These are phyloP conservation scores for Erigeron canadensis DNA, from an alignment of 129 eudicot genomes.

Conservation along the genomic window DNA sequence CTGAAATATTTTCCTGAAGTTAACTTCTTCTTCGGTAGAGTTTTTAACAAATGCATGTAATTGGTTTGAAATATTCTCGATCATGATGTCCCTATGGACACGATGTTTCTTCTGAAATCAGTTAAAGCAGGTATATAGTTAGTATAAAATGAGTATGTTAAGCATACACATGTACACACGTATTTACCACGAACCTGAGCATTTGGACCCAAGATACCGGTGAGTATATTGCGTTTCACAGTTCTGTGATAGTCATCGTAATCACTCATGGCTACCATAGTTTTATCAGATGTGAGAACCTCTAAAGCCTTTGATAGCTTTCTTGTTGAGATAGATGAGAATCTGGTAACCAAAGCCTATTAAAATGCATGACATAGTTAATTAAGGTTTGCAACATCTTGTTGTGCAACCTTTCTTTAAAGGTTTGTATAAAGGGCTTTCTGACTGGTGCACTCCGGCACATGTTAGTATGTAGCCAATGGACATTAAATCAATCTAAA, in stretches of 20 bases:
- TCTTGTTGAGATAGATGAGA: slow-evolving; percentile 77
- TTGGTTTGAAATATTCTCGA: slow-evolving; percentile 43
- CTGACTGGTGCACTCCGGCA: too few species aligned
- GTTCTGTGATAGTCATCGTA: slow-evolving; percentile 73
- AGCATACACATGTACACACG: not conserved
- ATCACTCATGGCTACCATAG: slow-evolving; percentile 91
- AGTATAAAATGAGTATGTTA: not conserved
- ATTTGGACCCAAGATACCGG: slow-evolving; percentile 66
- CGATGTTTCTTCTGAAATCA: slow-evolving; percentile 62
- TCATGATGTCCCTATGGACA: slow-evolving; percentile 55
- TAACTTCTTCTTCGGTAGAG: slow-evolving; percentile 48
- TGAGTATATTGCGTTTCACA: slow-evolving; percentile 52
- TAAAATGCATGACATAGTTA: slow-evolving; percentile 13
- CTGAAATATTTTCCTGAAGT: slow-evolving; percentile 60
- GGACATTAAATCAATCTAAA: too few species aligned
- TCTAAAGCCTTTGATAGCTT: slow-evolving; percentile 63
- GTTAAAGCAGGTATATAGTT: not conserved
- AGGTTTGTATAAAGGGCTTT: not conserved
- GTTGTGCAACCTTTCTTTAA: too few species aligned
- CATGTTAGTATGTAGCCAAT: too few species aligned
- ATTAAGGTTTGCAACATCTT: too few species aligned
- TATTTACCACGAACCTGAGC: slow-evolving; percentile 61
- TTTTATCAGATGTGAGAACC: slow-evolving; percentile 75
- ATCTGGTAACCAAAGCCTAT: slow-evolving; percentile 85
- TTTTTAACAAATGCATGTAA: slow-evolving; percentile 37